These are phyloP conservation scores for Yamadazyma laniorum DNA, from an alignment of 805 yeast species.

Conservation along the genomic window DNA sequence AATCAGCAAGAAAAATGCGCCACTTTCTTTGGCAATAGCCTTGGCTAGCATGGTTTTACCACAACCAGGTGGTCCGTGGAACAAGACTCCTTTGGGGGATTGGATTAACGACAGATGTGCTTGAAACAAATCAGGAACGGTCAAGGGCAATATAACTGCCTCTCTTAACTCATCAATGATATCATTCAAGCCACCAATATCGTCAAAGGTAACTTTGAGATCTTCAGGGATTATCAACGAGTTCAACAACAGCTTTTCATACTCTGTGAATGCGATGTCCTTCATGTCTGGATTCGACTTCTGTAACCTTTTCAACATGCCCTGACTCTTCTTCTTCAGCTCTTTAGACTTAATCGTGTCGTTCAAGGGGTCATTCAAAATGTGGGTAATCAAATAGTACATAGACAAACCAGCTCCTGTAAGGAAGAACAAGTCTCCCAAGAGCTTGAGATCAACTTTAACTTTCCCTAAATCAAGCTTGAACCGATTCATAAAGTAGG, in stretches of 20 bases:
- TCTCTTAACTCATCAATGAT: conserved; percentile 85
- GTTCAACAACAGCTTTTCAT: conserved; percentile 75
- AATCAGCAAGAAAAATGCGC: conserved; percentile 86
- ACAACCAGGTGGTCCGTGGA: conserved; percentile 97
- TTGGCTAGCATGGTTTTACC: conserved; percentile 98
- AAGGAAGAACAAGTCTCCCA: conserved; percentile 42
- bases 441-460: conserved; percentile 37
- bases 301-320: conserved; percentile 34
- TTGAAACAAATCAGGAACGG: conserved; percentile 68
- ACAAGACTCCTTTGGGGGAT: conserved; percentile 91
- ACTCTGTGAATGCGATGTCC: conserved; percentile 56
- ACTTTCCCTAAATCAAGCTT: conserved; percentile 38
- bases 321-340: conserved; percentile 60
- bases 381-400: conserved; percentile 55
- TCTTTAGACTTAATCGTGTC: conserved; percentile 49
- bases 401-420: conserved; percentile 67
- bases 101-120: conserved; percentile 68
- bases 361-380: conserved; percentile 31
- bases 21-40: conserved; percentile 88
- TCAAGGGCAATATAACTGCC: conserved; percentile 81
- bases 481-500: conserved; percentile 26
- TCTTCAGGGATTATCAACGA: conserved; percentile 84
- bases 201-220: conserved; percentile 70
- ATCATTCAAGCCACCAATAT: conserved; percentile 84
- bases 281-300: conserved; percentile 56